Base-by-base conservation (phyloP, 371 early-diverging fungal genomes). In the Rhizomucor miehei region DNA sequence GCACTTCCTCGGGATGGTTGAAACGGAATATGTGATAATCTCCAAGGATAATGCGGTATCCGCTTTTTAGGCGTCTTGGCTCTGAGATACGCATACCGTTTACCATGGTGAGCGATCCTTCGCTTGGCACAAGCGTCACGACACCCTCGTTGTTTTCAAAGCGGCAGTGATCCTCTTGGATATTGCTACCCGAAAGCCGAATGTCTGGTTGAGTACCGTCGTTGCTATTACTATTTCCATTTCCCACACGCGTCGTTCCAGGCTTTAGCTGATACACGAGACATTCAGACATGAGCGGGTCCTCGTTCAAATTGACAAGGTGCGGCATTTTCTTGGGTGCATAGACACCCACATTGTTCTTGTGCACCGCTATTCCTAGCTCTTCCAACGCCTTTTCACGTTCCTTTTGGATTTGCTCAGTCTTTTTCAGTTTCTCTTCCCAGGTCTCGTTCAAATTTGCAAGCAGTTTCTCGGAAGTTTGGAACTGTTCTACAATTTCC, bases 261-360 rank as follows among this genome's bases (percentile, higher is more conserved):
- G 83, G 84, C 46, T 89, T 89, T 50, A 95, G 75, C 51, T 89
- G 88, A 65, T 93, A 93, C 41, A 95, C 86, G 12, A 95, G 68
- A 51, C 93, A 93, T 65, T 95, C 92, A 9, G 90, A 88, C 89
- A 92, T 88, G 44, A 89, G 81, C 14, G 94, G 93, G 66, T 95
- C 93, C 56, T 94, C 94, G 65, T 89, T 92, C 47, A 93, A 72
- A 56, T 94, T 95, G 51, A 94, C 87, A 41, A 95, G 73, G 67
- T 93, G 93, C 2, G 96, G 94, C 21, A 87, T 81, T 37, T 84
- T 83, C 50, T 89, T 88, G 2, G 95, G 93, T 1, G 90, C 85
- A 55, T 86, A 86, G 8, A 94, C 81, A 8, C 93, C 94, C 23
- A 90, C 85, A 17, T 87, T 81, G 48, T 84, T 83, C 46, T 87